Percentiles rank a stretch among this genome's conserved stretches.
phyloP scores from a whole-genome alignment of 2,329 filamentous ascomycete species.

The Aspergillus tamarii region DNA sequence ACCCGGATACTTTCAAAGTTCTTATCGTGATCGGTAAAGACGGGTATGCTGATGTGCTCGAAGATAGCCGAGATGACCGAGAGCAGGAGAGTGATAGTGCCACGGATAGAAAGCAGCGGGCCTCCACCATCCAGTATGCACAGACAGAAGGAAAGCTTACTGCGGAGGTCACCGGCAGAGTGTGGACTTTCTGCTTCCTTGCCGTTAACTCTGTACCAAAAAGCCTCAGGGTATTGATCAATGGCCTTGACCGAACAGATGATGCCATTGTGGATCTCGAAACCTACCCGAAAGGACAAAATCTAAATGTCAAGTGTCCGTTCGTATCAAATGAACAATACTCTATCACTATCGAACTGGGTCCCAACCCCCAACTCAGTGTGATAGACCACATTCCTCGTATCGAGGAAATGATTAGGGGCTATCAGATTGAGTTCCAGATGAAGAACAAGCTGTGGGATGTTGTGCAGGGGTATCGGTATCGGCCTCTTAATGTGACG shows the following conservation, averaged over 20 bases:
- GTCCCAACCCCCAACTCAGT: slow-evolving; percentile 33
- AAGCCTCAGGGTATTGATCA: slow-evolving; percentile 20
- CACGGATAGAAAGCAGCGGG: background rate
- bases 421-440: slow-evolving; percentile 31
- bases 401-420: slow-evolving; percentile 25
- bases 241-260: slow-evolving; percentile 23
- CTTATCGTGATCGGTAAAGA: slow-evolving; percentile 48
- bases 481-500: slow-evolving; percentile 20
- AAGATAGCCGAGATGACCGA: slow-evolving; percentile 44
- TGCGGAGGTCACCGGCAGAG: background rate
- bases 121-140: slow-evolving; percentile 24
- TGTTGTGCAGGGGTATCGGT: slow-evolving; percentile 19
- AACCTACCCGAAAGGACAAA: slow-evolving; percentile 20
- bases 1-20: slow-evolving; percentile 22
- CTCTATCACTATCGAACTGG: slow-evolving; percentile 44
- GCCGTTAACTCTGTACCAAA: background rate
- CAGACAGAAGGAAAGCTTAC: slow-evolving; percentile 17
- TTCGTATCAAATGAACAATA: slow-evolving; percentile 26
- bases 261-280: slow-evolving; percentile 17
- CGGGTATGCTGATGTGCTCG: slow-evolving; percentile 53
- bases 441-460: slow-evolving; percentile 33
- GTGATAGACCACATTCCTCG: slow-evolving; percentile 22
- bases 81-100: background rate
- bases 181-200: slow-evolving; percentile 9
- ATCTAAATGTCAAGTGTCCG: slow-evolving; percentile 23